Evolutionary conservation across 2,329 filamentous ascomycete species (phyloP).

Genomic region (Aspergillus nomiae): DNA sequence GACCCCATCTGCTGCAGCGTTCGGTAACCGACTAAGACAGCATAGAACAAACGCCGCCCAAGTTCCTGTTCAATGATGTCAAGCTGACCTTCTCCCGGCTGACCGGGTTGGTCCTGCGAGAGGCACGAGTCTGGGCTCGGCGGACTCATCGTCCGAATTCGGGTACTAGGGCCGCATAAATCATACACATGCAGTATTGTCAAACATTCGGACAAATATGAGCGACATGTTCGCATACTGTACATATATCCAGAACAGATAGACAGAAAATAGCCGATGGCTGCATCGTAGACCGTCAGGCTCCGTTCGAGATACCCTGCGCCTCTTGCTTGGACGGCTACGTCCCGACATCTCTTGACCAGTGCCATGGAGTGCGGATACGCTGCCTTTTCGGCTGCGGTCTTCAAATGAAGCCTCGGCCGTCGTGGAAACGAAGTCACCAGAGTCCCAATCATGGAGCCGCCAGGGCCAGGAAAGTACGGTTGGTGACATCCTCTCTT

Average conservation of each 20-base stretch:
- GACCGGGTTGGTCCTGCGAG: conserved; percentile 24
- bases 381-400: conserved; percentile 37
- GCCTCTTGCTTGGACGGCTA: conserved; percentile 48
- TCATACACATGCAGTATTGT: conserved; percentile 45
- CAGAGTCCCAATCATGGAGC: conserved; percentile 49
- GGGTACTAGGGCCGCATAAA: conserved; percentile 32
- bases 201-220: conserved; percentile 48
- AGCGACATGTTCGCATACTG: conserved; percentile 40
- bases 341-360: conserved; percentile 46
- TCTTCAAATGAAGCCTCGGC: conserved; percentile 43
- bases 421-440: conserved; percentile 50
- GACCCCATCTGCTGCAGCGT: conserved; percentile 78
- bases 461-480: conserved; percentile 46
- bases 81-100: conserved; percentile 19
- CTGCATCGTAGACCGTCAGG: conserved; percentile 47
- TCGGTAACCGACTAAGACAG: conserved; percentile 73
- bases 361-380: conserved; percentile 48
- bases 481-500: conserved; percentile 45
- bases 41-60: conserved; percentile 73
- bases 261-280: conserved; percentile 47
- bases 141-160: conserved; percentile 17
- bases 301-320: conserved; percentile 46
- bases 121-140: conserved; percentile 26
- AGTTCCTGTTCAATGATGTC: conserved; percentile 50
- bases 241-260: conserved; percentile 45